Percentiles rank a stretch among this genome's conserved stretches.
phyloP scores from a whole-genome alignment of 306 rosid species.

The Rubus parviflorus region DNA sequence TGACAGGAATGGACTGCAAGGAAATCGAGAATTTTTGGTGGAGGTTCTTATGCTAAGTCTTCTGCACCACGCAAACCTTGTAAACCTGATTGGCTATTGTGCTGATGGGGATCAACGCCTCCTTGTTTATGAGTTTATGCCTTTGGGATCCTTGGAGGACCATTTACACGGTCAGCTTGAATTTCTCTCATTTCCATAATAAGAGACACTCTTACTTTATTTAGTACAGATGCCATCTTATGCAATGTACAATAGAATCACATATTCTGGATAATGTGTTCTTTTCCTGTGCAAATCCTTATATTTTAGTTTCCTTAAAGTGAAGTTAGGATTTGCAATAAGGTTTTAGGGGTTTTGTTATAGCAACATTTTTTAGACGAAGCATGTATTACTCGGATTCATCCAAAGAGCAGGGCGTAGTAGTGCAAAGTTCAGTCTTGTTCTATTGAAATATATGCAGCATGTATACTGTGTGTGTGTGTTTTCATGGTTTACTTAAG shows the following conservation, averaged over 20 bases:
- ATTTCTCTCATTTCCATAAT: constrained; percentile 27
- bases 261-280: neutral
- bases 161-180: constrained; percentile 86
- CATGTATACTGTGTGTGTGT: neutral
- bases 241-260: neutral
- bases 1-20: constrained; percentile 73
- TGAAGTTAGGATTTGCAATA: neutral
- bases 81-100: constrained; percentile 94
- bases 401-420: neutral
- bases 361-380: neutral
- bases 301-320: neutral
- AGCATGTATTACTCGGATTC: neutral
- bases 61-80: constrained; percentile 95
- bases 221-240: neutral
- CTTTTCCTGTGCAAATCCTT: neutral
- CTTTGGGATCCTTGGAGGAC: constrained; percentile 99
- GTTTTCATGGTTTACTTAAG: neutral
- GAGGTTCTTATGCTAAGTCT: constrained; percentile 99
- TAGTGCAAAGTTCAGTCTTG: neutral
- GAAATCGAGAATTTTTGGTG: constrained; percentile 85
- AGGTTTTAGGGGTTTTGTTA: neutral
- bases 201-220: neutral
- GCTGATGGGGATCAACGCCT: constrained; percentile 82
- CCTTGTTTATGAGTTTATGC: constrained; percentile 91
- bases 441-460: neutral